Evolutionary conservation across 345 rosid species (phyloP).

Genomic region (Raphanus sativus): DNA sequence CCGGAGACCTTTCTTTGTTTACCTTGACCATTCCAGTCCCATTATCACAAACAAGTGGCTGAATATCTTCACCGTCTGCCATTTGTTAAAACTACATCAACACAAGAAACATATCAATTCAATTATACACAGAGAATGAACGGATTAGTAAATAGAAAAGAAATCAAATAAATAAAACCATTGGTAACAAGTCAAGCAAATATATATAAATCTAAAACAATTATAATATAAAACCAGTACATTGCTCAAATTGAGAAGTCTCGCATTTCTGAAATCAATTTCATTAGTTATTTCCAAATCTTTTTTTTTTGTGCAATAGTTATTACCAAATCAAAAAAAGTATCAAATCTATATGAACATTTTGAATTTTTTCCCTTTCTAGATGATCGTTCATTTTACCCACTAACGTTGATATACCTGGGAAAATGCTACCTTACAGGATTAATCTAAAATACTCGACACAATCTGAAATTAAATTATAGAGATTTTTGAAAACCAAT

Average conservation of each 20-base stretch:
- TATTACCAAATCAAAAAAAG: background rate
- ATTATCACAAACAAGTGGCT: slow-evolving; percentile 66
- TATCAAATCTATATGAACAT: background rate
- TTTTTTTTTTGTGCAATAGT: background rate
- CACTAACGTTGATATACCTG: background rate
- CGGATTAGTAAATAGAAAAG: background rate
- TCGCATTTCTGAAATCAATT: background rate
- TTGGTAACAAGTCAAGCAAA: background rate
- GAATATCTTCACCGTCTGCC: slow-evolving; percentile 67
- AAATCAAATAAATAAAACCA: background rate
- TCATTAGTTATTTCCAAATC: background rate
- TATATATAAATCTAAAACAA: background rate
- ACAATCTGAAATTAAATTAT: background rate
- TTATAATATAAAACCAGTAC: background rate
- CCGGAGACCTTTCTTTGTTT: background rate
- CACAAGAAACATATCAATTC: slow-evolving; percentile 15
- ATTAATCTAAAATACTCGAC: background rate
- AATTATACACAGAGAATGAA: background rate
- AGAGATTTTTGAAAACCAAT: background rate
- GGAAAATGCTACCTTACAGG: background rate
- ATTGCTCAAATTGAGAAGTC: background rate
- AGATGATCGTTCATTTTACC: background rate
- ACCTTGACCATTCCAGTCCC: slow-evolving; percentile 76
- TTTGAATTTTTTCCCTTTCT: background rate
- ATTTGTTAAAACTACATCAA: slow-evolving; percentile 38